These are phyloP conservation scores for Solanum paucissectum DNA, from an alignment of 257 asterid genomes.

Conservation along the genomic window DNA sequence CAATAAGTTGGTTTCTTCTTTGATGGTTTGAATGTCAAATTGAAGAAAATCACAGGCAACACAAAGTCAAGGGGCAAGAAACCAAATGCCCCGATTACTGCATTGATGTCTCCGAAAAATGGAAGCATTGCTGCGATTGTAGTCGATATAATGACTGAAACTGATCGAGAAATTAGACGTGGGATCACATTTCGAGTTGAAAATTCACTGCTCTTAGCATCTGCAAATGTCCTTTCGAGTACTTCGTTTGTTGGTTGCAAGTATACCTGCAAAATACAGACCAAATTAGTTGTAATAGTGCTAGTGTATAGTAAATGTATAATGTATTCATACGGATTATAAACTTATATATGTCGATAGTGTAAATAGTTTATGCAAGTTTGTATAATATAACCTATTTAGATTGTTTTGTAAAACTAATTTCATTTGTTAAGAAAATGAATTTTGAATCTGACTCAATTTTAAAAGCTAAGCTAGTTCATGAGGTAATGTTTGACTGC, in stretches of 20 bases:
- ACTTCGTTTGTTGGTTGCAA: slow-evolving; percentile 88
- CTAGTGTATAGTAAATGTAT: background rate
- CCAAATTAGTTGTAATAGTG: background rate
- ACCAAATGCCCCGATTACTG: slow-evolving; percentile 79
- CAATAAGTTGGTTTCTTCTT: slow-evolving; percentile 40
- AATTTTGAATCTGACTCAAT: background rate
- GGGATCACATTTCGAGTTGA: slow-evolving; percentile 58
- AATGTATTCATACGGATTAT: background rate
- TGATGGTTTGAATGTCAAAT: slow-evolving; percentile 68
- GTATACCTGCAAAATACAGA: slow-evolving; percentile 39
- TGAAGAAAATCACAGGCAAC: slow-evolving; percentile 75
- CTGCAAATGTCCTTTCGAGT: slow-evolving; percentile 56
- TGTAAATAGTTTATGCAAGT: background rate
- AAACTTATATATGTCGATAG: background rate
- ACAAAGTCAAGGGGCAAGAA: slow-evolving; percentile 88
- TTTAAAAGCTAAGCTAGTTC: background rate
- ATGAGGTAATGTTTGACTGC: background rate
- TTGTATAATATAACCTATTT: background rate
- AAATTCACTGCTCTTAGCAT: slow-evolving; percentile 51
- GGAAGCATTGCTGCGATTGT: slow-evolving; percentile 87
- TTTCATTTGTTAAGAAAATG: background rate
- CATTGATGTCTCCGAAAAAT: slow-evolving; percentile 75
- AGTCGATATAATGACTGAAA: slow-evolving; percentile 52
- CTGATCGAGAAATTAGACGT: slow-evolving; percentile 48
- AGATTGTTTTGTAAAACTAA: background rate